These are phyloP conservation scores for Ophiocordyceps camponoti-saundersi DNA, from an alignment of 2,329 filamentous ascomycete genomes.

Conservation along the genomic window DNA sequence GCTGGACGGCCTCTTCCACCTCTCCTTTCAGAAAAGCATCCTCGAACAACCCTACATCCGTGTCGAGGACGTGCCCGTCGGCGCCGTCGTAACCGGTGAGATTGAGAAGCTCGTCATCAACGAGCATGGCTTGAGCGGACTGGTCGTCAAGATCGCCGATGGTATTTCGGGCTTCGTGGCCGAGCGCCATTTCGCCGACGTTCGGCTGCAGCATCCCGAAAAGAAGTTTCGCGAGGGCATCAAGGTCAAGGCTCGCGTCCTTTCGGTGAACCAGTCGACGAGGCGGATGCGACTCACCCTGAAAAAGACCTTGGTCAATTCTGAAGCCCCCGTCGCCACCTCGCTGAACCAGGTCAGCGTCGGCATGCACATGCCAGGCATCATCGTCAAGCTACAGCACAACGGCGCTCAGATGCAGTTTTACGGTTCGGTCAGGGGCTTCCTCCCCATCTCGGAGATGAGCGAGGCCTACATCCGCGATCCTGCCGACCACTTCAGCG, in stretches of 20 bases:
- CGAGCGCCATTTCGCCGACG: constrained; percentile 76
- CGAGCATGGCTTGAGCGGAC: constrained; percentile 58
- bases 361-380: constrained; percentile 69
- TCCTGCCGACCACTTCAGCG: constrained; percentile 72
- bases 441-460: constrained; percentile 91
- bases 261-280: constrained; percentile 62
- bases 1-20: constrained; percentile 67
- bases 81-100: constrained; percentile 62
- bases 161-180: constrained; percentile 80
- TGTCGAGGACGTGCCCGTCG: constrained; percentile 77
- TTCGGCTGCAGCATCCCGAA: constrained; percentile 77
- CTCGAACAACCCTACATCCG: constrained; percentile 79
- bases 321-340: constrained; percentile 63
- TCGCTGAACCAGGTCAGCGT: constrained; percentile 57
- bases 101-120: constrained; percentile 75
- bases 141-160: constrained; percentile 72
- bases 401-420: constrained; percentile 84
- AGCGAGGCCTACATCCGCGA: constrained; percentile 91
- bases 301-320: constrained; percentile 90
- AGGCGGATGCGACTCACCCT: constrained; percentile 72
- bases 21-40: constrained; percentile 69
- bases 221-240: constrained; percentile 87
- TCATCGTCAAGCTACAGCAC: constrained; percentile 63
- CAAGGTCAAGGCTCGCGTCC: constrained; percentile 67
- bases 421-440: constrained; percentile 68